These are phyloP conservation scores for Erigeron canadensis DNA, from an alignment of 129 eudicot species.

Conservation along the genomic window DNA sequence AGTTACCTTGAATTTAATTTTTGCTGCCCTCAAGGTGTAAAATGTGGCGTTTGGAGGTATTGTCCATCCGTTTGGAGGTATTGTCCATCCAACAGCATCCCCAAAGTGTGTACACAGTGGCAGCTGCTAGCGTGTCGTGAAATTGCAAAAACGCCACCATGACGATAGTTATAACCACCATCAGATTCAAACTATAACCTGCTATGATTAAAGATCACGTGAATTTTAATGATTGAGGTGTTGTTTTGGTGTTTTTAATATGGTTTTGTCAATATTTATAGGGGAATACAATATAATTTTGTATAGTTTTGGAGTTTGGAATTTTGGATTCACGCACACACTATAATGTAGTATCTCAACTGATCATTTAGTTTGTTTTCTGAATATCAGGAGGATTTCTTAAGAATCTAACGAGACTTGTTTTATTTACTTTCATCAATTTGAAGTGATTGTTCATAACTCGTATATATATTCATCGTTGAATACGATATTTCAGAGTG, in stretches of 20 bases:
- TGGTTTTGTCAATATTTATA: not conserved
- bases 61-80: slow-evolving; percentile 36
- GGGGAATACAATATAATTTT: not conserved
- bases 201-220: not conserved
- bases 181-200: not conserved
- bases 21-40: slow-evolving; percentile 1
- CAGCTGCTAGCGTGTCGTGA: slow-evolving; percentile 35
- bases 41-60: slow-evolving; percentile 7
- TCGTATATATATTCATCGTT: too few relatives aligned
- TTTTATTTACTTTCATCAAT: too few relatives aligned
- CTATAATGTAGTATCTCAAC: not conserved
- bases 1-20: not conserved
- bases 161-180: slow-evolving; percentile 6
- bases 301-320: not conserved
- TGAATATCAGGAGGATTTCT: not conserved
- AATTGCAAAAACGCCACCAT: slow-evolving; percentile 27
- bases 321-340: not conserved
- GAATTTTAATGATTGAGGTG: not conserved
- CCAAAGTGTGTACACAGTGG: slow-evolving; percentile 14
- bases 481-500: too few relatives aligned
- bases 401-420: too few relatives aligned
- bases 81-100: slow-evolving; percentile 32
- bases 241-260: not conserved
- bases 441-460: too few relatives aligned
- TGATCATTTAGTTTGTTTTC: not conserved